Evolutionary conservation across 108 stramenopile genomes (phyloP).

Genomic region (Nannochloropsis salina): DNA sequence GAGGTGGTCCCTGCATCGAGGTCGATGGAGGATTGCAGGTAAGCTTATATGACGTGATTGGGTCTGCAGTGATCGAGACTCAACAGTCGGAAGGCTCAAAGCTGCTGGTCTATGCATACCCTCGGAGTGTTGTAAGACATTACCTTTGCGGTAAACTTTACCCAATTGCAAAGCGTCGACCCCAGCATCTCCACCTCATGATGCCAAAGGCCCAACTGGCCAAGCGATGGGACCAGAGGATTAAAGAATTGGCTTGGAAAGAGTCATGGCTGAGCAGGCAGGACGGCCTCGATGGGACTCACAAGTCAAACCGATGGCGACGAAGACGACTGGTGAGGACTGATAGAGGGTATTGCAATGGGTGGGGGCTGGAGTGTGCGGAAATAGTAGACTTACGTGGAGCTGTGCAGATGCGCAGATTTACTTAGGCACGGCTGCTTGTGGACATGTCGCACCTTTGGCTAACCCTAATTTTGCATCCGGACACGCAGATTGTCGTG

Average conservation of each 20-base stretch:
- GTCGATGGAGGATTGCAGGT: not conserved
- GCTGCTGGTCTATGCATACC: not conserved
- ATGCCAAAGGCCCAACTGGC: not conserved
- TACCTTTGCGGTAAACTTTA: not conserved
- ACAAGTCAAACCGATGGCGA: not conserved
- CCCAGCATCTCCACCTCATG: not conserved
- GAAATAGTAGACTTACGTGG: too few species aligned
- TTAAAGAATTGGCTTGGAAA: not conserved
- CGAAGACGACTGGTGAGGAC: conserved; percentile 6
- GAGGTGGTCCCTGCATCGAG: not conserved
- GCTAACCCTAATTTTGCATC: too few species aligned
- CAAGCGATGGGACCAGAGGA: not conserved
- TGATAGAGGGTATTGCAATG: too few species aligned
- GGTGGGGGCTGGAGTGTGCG: too few species aligned
- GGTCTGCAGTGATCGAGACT: conserved; percentile 8
- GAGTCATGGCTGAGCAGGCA: not conserved
- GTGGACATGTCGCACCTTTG: too few species aligned
- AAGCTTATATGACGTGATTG: not conserved
- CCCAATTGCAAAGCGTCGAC: not conserved
- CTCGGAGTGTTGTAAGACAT: not conserved
- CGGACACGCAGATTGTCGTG: not conserved
- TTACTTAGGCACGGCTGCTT: too few species aligned
- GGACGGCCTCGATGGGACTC: not conserved
- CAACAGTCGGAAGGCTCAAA: not conserved
- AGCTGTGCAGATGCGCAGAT: too few species aligned